A percentile compares a stretch with the other conserved stretches of the same genome.
These are phyloP conservation scores for Capsella rubella DNA, from an alignment of 441 rosid genomes.

Conservation along the genomic window DNA sequence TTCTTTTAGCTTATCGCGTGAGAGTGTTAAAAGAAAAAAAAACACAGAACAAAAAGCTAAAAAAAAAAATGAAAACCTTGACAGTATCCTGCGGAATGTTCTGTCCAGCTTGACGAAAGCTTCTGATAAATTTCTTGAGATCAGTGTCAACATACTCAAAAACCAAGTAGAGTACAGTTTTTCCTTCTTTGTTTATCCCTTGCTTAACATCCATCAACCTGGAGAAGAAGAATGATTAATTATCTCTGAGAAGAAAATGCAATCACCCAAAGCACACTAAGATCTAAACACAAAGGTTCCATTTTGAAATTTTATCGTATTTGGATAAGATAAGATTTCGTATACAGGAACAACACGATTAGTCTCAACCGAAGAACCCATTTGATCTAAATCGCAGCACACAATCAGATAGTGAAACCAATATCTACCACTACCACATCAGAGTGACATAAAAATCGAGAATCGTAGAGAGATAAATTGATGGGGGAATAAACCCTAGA, in stretches of 20 bases:
- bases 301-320: neutral
- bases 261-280: slow-evolving; percentile 9
- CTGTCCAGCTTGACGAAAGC: slow-evolving; percentile 75
- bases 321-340: neutral
- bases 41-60: neutral
- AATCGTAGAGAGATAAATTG: neutral
- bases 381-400: neutral
- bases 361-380: neutral
- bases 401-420: neutral
- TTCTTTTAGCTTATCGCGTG: neutral
- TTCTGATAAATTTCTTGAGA: slow-evolving; percentile 86
- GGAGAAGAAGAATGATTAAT: slow-evolving; percentile 21
- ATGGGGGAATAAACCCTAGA: slow-evolving; percentile 11
- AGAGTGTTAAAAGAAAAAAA: neutral
- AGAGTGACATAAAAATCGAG: neutral
- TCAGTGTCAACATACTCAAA: slow-evolving; percentile 98
- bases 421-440: neutral
- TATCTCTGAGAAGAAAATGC: neutral
- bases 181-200: slow-evolving; percentile 87
- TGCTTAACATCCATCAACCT: slow-evolving; percentile 96
- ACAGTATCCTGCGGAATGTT: slow-evolving; percentile 59
- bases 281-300: neutral
- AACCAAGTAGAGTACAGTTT: slow-evolving; percentile 91
- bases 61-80: slow-evolving; percentile 54
- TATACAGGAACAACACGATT: neutral